Evolutionary conservation across 2,329 filamentous ascomycete genomes (phyloP), one percentile per base, ranked within the genome.

Genomic region (Colletotrichum australisinense): DNA sequence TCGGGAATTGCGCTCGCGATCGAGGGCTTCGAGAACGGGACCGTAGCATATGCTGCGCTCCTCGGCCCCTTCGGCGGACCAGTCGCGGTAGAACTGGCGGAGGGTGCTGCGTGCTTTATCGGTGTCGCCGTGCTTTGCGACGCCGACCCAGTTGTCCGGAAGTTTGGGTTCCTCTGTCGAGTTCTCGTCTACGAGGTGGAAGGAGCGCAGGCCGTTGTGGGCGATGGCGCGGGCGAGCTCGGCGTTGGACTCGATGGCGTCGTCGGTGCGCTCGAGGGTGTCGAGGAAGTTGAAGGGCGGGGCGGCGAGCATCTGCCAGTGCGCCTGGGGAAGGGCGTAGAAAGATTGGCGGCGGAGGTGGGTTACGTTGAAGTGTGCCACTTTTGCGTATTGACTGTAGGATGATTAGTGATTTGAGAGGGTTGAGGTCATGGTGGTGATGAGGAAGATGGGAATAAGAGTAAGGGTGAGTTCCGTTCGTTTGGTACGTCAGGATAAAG

Each of bases 91-190:
- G 81, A 98, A 94, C 80, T 99, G 97, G 12, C 96, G 92, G 64
- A 99, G 88, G 1, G 95, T 98, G 78, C 95, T 97, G 75, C 95
- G 90, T 2, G 96, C 95, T 83, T 98, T 99, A 80, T 97, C 95
- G 66, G 97, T 86, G 79, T 98, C 96, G 26, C 86, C 86, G 30
- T 91, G 84, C 56, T 92, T 95, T 16, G 95, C 93, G 38, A 90
- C 87, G 5, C 90, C 92, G 24, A 90, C 87, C 92, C 95, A 95
- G 57, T 92, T 87, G 14, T 87, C 84, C 32, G 90, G 89, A 77
- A 92, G 86, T 28, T 78, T 79, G 0, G 84, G 83, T 46, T 85
- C 82, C 1, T 84, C 81, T 65, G 84, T 82, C 24, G 81, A 78
- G 4, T 77, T 66, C 22, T 78, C 55, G 73, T 24, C 86, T 77